Base-by-base conservation (phyloP, 805 yeast genomes). In the Metschnikowia colocasiae region DNA sequence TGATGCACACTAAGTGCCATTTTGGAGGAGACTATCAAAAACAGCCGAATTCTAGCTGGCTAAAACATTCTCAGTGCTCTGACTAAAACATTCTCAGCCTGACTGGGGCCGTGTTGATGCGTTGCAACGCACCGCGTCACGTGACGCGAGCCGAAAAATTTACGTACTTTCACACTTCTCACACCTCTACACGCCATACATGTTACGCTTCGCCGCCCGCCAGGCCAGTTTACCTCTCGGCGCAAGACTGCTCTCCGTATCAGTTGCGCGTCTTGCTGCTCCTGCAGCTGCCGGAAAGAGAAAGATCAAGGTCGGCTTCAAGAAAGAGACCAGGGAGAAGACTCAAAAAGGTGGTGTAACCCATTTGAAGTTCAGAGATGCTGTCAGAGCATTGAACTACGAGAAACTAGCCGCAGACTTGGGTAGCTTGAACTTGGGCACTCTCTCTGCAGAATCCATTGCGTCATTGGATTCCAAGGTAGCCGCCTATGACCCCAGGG, bases 291-390 rank as follows among this genome's bases (percentile, higher is more conserved):
- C 58, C 13, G 52, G 49, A 26, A 61, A 60, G 50, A 55, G 48
- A 43, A 60, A 61, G 49, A 52, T 56, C 33, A 61, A 60, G 55
- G 57, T 61, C 29, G 54, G 56, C 36, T 57, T 59, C 47, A 58
- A 59, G 40, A 52, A 46, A 43, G 54, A 51, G 36, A 55, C 35
- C 37, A 51, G 45, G 35, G 55, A 51, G 42, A 65, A 64, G 50
- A 58, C 55, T 37, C 68, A 63, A 56, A 67, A 65, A 53, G 62
- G 67, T n/a, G 75, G 75, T 43, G 69, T 68, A 69, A 70, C 75
- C 47, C 75, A 69, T 48, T 60, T 66, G 47, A 57, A 54, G 36
- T 72, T 68, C 54, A 60, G 58, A 41, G 72, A 69, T 46, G 75
- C 74, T 5, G 68, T 70, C 20, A 56, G 67, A 31, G 48, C 49